These are phyloP conservation scores for Helotiales sp. DNA, from an alignment of 2,329 filamentous ascomycete genomes.

Conservation along the genomic window DNA sequence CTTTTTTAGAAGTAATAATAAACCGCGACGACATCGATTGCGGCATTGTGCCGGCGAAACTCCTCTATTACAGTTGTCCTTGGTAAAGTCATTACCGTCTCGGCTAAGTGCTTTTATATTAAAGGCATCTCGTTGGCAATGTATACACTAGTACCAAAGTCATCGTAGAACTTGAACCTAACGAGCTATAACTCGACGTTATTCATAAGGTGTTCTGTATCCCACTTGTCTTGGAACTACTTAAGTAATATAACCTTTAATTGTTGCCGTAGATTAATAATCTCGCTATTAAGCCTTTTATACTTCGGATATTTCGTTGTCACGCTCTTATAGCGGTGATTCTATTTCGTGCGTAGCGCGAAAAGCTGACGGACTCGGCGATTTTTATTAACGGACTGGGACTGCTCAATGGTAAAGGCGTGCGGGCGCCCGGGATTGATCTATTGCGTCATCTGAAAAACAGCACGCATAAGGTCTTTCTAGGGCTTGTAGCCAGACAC, in stretches of 20 bases:
- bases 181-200: slow-evolving; percentile 33
- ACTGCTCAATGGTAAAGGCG: slow-evolving; percentile 27
- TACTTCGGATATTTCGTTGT: slow-evolving; percentile 24
- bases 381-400: slow-evolving; percentile 31
- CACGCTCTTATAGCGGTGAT: slow-evolving; percentile 24
- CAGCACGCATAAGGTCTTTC: slow-evolving; percentile 27
- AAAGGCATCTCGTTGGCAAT: slow-evolving; percentile 31
- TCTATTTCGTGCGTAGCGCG: slow-evolving; percentile 24
- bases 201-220: slow-evolving; percentile 29
- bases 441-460: slow-evolving; percentile 27
- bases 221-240: slow-evolving; percentile 19
- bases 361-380: too few species aligned
- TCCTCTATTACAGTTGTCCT: too few species aligned
- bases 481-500: slow-evolving; percentile 25
- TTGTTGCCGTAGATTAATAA: too few species aligned
- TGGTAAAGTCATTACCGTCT: too few species aligned
- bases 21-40: too few species aligned
- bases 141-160: slow-evolving; percentile 10
- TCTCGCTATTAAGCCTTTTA: slow-evolving; percentile 16
- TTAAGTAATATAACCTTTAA: slow-evolving; percentile 26
- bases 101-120: too few species aligned
- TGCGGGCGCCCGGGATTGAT: slow-evolving; percentile 29
- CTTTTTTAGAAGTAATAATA: too few species aligned
- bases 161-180: slow-evolving; percentile 19
- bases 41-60: too few species aligned